A percentile compares a stretch with the other conserved stretches of the same genome.
Conservation (phyloP, 106 monocot species). For the Acorus gramineus region DNA sequence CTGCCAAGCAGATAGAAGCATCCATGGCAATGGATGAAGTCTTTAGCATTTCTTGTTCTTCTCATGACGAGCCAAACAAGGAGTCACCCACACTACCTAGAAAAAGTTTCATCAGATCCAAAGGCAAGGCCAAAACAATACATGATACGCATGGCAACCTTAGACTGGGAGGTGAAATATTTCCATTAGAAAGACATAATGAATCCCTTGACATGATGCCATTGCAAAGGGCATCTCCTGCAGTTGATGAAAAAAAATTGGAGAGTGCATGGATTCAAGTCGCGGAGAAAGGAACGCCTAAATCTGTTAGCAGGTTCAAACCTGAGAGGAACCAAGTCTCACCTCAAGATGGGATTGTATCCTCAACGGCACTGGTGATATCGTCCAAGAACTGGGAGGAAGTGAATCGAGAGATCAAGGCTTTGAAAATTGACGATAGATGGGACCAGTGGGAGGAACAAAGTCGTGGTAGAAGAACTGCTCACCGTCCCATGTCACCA, state of each 20-base stretch:
- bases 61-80: no score
- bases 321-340: constrained; percentile 8
- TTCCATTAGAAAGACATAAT: neutral
- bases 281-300: constrained; percentile 2
- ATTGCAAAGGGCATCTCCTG: neutral
- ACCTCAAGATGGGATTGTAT: neutral
- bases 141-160: no score
- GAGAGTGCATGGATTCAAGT: constrained; percentile 6
- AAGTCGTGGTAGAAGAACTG: neutral
- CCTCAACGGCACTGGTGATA: neutral
- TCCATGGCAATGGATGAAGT: no score
- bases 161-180: neutral
- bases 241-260: neutral
- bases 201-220: neutral
- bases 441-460: constrained; percentile 1
- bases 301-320: neutral
- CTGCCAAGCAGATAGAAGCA: no score
- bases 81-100: no score
- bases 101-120: no score
- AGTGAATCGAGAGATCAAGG: constrained; percentile 14
- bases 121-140: no score
- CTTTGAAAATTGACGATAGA: constrained; percentile 4
- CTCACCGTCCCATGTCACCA: constrained; percentile 11
- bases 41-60: no score
- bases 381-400: constrained; percentile 30